A percentile compares a stretch with the other conserved stretches of the same genome.
Conservation (phyloP, 495 filamentous ascomycete genomes). For the Entonaema liquescens region DNA sequence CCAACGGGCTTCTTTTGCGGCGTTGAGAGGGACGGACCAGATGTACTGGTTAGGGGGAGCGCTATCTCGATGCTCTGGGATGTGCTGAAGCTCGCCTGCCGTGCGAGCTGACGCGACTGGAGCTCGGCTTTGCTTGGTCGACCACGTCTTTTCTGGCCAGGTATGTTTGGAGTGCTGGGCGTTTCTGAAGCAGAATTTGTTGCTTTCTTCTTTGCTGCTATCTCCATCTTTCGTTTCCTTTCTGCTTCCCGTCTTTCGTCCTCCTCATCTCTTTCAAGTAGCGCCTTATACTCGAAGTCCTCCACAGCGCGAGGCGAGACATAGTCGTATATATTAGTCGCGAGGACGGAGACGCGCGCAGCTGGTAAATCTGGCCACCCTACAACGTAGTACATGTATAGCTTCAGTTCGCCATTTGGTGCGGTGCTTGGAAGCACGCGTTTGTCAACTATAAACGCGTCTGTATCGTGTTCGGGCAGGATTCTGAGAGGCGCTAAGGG, state of each 20-base stretch:
- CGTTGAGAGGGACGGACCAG: slow-evolving; percentile 45
- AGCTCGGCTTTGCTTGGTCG: slow-evolving; percentile 45
- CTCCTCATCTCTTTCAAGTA: slow-evolving; percentile 46
- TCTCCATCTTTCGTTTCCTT: slow-evolving; percentile 23
- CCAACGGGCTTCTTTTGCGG: slow-evolving; percentile 37
- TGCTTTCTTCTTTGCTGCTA: slow-evolving; percentile 19
- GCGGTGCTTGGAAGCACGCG: slow-evolving; percentile 47
- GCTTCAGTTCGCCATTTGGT: slow-evolving; percentile 43
- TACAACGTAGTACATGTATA: slow-evolving; percentile 53
- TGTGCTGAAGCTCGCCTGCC: slow-evolving; percentile 24
- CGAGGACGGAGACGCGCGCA: slow-evolving; percentile 49
- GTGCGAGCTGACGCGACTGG: slow-evolving; percentile 29
- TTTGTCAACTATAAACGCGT: slow-evolving; percentile 58
- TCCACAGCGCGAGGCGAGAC: slow-evolving; percentile 56
- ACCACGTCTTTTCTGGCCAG: slow-evolving; percentile 28
- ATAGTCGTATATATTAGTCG: slow-evolving; percentile 53
- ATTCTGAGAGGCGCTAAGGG: slow-evolving; percentile 49
- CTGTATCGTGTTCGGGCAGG: slow-evolving; percentile 49
- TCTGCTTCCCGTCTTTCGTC: slow-evolving; percentile 15
- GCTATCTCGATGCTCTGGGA: slow-evolving; percentile 29
- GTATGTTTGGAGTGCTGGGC: not conserved
- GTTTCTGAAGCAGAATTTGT: slow-evolving; percentile 7
- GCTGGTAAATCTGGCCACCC: slow-evolving; percentile 55
- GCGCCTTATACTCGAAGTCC: slow-evolving; percentile 52
- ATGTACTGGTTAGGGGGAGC: slow-evolving; percentile 26